Base-by-base conservation (phyloP, 2,329 filamentous ascomycete genomes). In the Alternaria solani region DNA sequence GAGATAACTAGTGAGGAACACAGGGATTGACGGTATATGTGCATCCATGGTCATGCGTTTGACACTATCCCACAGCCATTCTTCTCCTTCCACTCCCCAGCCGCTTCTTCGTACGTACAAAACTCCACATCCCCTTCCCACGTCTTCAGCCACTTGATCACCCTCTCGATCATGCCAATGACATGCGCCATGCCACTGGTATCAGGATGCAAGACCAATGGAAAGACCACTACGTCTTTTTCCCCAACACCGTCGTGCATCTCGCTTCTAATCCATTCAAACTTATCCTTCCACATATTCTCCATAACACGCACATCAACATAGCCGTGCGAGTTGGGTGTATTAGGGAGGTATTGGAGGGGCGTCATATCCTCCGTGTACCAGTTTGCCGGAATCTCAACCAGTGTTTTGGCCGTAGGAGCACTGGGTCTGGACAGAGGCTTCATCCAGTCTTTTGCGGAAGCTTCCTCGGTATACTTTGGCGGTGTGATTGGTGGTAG, bases 121-220 rank as follows among this genome's bases (percentile, higher is more conserved):
- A 83, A 85, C 63, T 83, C 79, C 5, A 85, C 81, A 1, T 80
- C 76, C 8, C 78, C 78, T 4, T 78, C 81, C 65, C 77, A 82
- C 4, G 70, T 75, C 72, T 81, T 78, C 67, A 87, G 54, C 83
- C 84, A 87, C 34, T 53, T 68, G 61, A 87, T 74, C 62, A 86
- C 80, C 48, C 83, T 78, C 70, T 85, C 81, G 20, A 86, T 65
- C 85, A 87, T 87, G 0, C 85, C 85, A 67, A 87, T 83, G 1
- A 88, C 81, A 79, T 88, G 86, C 47, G 86, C 84, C 84, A 87
- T 86, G 0, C 86, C 86, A 68, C 82, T 86, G 3, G 84, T 87
- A 75, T 87, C 85, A 0, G 85, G 85, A 75, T 87, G 86, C 67
- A 87, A 71, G 3, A 87, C 75, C 18, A 87, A 69, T 18, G 83